Evolutionary conservation across 345 rosid genomes (phyloP).

Genomic region (Gynandropsis gynandra): DNA sequence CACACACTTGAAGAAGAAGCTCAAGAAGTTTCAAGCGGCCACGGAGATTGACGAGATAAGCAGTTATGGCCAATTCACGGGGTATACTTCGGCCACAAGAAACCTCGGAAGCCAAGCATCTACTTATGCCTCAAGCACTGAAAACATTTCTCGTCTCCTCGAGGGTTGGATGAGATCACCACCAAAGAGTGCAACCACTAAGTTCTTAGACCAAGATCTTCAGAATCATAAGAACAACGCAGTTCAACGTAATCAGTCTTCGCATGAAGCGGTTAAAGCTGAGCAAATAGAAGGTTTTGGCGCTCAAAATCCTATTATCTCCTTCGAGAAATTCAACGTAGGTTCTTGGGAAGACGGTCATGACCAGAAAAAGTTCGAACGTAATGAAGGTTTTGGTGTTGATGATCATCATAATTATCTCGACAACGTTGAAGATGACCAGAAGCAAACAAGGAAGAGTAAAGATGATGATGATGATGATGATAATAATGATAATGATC

Average conservation of each 20-base stretch:
- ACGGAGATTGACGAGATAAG: constrained; percentile 27
- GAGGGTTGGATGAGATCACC: constrained; percentile 86
- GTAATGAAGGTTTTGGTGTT: constrained; percentile 3
- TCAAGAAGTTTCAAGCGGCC: constrained; percentile 56
- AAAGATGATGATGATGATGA: constrained; percentile 17
- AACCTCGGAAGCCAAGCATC: constrained; percentile 23
- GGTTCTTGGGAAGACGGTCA: constrained; percentile 20
- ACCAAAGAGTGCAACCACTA: constrained; percentile 27
- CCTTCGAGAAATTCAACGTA: too few relatives aligned
- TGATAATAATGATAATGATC: constrained; percentile 21
- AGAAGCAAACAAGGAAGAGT: constrained; percentile 40
- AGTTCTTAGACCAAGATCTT: constrained; percentile 9
- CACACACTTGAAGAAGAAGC: constrained; percentile 98
- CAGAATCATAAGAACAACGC: constrained; percentile 14
- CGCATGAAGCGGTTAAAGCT: background rate
- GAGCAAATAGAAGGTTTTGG: constrained; percentile 22
- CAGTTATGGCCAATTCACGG: constrained; percentile 25
- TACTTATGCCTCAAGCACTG: constrained; percentile 86
- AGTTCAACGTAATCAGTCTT: constrained; percentile 10
- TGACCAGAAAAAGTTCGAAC: constrained; percentile 5
- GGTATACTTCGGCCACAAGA: constrained; percentile 22
- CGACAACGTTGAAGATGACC: constrained; percentile 24
- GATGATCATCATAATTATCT: constrained; percentile 11
- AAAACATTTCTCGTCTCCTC: constrained; percentile 84
- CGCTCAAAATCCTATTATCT: too few relatives aligned